Percentiles rank a stretch among this genome's conserved stretches.
phyloP scores from a whole-genome alignment of 1,284 basidiomycete species.

The Cutaneotrichosporon cutaneum region DNA sequence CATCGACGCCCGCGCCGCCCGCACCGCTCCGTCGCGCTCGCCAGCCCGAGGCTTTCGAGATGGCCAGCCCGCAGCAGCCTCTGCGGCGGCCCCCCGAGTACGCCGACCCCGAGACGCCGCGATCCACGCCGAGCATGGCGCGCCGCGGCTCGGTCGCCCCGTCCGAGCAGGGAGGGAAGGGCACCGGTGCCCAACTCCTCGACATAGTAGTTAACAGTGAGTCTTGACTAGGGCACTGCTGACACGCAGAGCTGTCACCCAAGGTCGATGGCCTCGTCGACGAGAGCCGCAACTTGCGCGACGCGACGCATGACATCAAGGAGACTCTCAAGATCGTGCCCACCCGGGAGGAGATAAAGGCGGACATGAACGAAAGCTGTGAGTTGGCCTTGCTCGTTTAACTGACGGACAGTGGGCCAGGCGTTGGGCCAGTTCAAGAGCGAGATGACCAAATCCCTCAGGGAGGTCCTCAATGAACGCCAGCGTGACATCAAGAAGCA shows the following conservation, averaged over 20 bases:
- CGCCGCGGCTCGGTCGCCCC: neutral
- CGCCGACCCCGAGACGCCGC: neutral
- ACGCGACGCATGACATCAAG: slow-evolving; percentile 34
- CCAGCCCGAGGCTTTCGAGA: neutral
- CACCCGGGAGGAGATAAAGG: slow-evolving; percentile 36
- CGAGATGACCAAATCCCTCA: slow-evolving; percentile 12
- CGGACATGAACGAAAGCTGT: slow-evolving; percentile 34
- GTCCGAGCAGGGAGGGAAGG: neutral
- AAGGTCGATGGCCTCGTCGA: neutral
- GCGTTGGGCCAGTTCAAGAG: neutral
- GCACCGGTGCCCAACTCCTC: neutral
- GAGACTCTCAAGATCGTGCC: slow-evolving; percentile 31
- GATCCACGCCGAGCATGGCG: neutral
- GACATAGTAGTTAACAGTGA: neutral
- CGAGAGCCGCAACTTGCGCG: slow-evolving; percentile 23
- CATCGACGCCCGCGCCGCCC: neutral
- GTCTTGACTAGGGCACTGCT: neutral
- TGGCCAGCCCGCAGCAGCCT: neutral
- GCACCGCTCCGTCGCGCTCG: neutral
- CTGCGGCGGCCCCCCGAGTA: neutral
- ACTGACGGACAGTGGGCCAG: neutral
- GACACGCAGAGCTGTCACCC: slow-evolving; percentile 13
- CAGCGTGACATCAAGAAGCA: neutral
- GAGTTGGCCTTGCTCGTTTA: slow-evolving; percentile 9
- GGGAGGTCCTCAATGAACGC: slow-evolving; percentile 10